Evolutionary conservation across 352 stramenopile species (phyloP), one percentile per base, ranked within the genome.

Genomic region (Chrysophaeum taylorii): DNA sequence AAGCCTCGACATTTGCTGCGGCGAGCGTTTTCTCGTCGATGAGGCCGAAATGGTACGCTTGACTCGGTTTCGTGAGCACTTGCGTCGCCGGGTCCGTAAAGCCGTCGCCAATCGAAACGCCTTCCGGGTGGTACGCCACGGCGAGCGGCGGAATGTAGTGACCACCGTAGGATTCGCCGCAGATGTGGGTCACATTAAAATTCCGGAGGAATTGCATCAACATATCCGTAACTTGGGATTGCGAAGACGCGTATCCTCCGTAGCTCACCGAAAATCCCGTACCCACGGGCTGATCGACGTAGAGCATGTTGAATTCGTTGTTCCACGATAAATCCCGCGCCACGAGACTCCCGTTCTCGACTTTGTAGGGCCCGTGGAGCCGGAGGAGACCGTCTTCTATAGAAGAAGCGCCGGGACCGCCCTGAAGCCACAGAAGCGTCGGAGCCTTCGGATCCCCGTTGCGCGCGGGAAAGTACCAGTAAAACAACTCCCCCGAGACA

Each of bases 241-340:
- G 84, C 31, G 79, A 79, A n/a, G 77, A 83, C 76, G 87, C 87
- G 70, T 87, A 87, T 0, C n/a, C 29, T 57, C 87, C 84, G 64
- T 89, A 82, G 62, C 84, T 84, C 64, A 87, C 90, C 70, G 76
- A 87, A 70, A 90, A 93, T 64, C 86, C 87, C 1, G 88, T 84
- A 38, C 85, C 85, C 2, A 82, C 72, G 9, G 87, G 87, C 68
- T 92, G 85, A 73, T 94, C 87, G 64, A 94, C 84, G 82, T 87
- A 94, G 73, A 94, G 84, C 67, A 92, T 79, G 64, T 88, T 91
- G 64, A 84, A 82, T 12, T 84, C 78, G 35, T 78, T 68, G 60
- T 85, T 92, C 87, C 87, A 94, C 52, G 81, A 86, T 66, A 81
- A 89, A 12, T 84, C 84, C 72, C 91, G 93, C 27, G 64, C 69